Base-by-base conservation (phyloP, 2,329 filamentous ascomycete genomes). In the Penicillium sp. region DNA sequence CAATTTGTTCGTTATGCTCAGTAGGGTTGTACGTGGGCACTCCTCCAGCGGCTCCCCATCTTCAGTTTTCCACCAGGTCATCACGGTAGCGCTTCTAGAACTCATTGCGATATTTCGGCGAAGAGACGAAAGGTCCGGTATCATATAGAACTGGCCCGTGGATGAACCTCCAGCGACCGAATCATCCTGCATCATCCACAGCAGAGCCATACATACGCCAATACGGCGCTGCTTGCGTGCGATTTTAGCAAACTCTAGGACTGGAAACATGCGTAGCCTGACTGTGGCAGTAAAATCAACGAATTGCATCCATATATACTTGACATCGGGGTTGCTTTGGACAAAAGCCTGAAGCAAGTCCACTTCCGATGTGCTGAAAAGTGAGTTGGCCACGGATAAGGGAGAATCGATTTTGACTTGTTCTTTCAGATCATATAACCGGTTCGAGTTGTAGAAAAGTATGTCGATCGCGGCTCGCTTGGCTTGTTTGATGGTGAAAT, bases 241-340 rank as follows among this genome's bases (percentile, higher is more conserved):
- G 6, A 84, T 76, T 3, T 79, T 79, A 31, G 81, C 71, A 26
- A 88, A 85, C 46, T 84, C 83, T 1, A 81, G 79, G 48, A 90
- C 83, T 0, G 91, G 91, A 2, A 95, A 77, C 64, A 92, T 85
- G 3, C 91, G 85, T 66, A 87, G 83, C 17, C 90, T 85, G 0
- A 88, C 74, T 2, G 85, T 90, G 2, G 87, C 86, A n/a, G 91
- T 92, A 74, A 91, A 90, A 75, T 96, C 92, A 26, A 90, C 80
- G 87, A 90, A 96, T 74, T 90, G 89, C 13, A 94, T 79, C 64
- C 91, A 88, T 19, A 96, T 76, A 70, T 89, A 93, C 63, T 88
- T 86, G 5, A 88, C 78, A 0, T 78, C 73, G 0, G 82, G 76
- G 58, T 88, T 81, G 19, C 77, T 73, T 19, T 76, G 73, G 9